Evolutionary conservation across 225 moss, liverwort and hornwort species (phyloP), one percentile per base, ranked within the genome.

Genomic region (Physcomitrellopsis africana): DNA sequence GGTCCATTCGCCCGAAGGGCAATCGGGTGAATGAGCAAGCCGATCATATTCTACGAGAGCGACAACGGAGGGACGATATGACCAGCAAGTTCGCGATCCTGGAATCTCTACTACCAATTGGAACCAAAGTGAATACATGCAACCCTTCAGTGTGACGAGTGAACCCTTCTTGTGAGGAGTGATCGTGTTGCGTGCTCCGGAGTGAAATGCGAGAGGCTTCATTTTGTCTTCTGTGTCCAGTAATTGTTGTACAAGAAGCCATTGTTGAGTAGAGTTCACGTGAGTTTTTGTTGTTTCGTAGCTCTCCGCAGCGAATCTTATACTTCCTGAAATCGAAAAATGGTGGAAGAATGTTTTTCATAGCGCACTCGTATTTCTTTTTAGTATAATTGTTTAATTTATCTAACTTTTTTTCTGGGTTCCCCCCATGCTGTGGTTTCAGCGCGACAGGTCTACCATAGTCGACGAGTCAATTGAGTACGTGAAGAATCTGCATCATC

Each of bases 401-500:
- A 18, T 17, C 22, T 61, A 13, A 47, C 10, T 44, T 60, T 11
- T 12, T 1, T 15, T 29, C 2, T 14, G 8, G 7, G 3, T 46
- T 9, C 11, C 42, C 1, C 1, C 8, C 42, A 7, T 2, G n/a
- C 13, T 42, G 1, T 59, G 60, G 24, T 24, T 60, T 0, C 65
- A 88, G 87, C 87, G 87, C 62, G 87, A 88, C 62, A 85, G 87
- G 80, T 82, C 87, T 2, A 85, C 85, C 58, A 80, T 88, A 19
- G 87, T 88, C 45, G 85, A 85, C 51, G 87, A 88, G 18, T 88
- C 87, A 18, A 85, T 85, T 45, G 85, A 85, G 75, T 82, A 78
- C 76, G 87, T 88, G 87, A 88, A 88, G 87, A 88, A 88, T 88
- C 87, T 88, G 87, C 87, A 88, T 88, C 85, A 88, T 88, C 87